Evolutionary conservation across 1,284 basidiomycete genomes (phyloP).

Genomic region (Leccinum subspadiceum): DNA sequence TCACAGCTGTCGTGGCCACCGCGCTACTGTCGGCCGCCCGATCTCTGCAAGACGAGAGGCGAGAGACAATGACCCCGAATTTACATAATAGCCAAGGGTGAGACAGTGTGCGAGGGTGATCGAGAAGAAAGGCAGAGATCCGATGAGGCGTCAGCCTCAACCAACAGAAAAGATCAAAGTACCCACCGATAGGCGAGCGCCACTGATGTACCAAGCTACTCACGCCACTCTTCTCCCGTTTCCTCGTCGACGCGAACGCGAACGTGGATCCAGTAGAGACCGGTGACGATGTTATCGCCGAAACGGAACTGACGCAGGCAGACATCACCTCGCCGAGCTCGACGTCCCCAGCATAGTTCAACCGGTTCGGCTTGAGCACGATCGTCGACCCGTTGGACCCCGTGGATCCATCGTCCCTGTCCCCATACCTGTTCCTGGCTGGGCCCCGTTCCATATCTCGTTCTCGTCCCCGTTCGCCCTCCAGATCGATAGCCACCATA

Average conservation of each 20-base stretch:
- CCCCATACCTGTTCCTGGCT: not conserved
- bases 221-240: slow-evolving; percentile 26
- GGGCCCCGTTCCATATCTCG: not conserved
- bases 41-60: too few relatives aligned
- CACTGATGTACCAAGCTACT: slow-evolving; percentile 44
- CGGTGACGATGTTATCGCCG: not conserved
- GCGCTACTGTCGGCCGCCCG: not conserved
- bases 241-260: not conserved
- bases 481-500: too few relatives aligned
- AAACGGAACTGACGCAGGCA: not conserved
- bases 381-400: not conserved
- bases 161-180: not conserved
- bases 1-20: slow-evolving; percentile 9
- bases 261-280: not conserved
- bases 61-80: not conserved
- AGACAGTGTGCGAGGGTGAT: not conserved
- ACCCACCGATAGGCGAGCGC: slow-evolving; percentile 52
- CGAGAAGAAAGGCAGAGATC: not conserved
- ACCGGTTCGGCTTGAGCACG: not conserved
- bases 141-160: not conserved
- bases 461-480: too few relatives aligned
- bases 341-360: not conserved
- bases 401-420: not conserved
- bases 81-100: too few relatives aligned
- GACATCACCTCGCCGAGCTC: not conserved